A percentile compares a stretch with the other conserved stretches of the same genome.
phyloP scores from a whole-genome alignment of 2,329 filamentous ascomycete genomes.

The Leptosphaerulina australis region DNA sequence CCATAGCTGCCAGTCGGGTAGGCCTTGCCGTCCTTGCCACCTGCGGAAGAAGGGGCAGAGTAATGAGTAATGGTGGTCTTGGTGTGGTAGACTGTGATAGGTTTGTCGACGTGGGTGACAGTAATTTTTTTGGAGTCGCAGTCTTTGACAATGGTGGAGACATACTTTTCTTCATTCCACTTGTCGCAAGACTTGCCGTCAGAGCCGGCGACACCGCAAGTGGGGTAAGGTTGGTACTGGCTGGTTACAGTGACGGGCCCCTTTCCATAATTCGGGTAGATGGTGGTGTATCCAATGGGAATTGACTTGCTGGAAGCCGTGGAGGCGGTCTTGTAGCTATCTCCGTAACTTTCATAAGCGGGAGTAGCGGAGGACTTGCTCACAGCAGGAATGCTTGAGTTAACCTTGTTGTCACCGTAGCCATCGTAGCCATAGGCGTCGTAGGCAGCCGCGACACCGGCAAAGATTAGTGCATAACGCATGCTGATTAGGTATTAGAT shows the following conservation, averaged over 20 bases:
- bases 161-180: constrained; percentile 32
- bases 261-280: constrained; percentile 36
- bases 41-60: constrained; percentile 21
- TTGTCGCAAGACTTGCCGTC: constrained; percentile 24
- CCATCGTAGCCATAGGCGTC: constrained; percentile 26
- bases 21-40: constrained; percentile 10
- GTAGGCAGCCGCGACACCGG: constrained; percentile 31
- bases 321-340: constrained; percentile 12
- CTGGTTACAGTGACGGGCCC: constrained; percentile 38
- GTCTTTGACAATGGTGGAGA: constrained; percentile 39
- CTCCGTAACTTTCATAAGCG: constrained; percentile 13
- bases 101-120: constrained; percentile 36
- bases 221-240: constrained; percentile 42
- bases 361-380: constrained; percentile 5
- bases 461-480: constrained; percentile 37
- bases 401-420: constrained; percentile 10
- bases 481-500: constrained; percentile 23
- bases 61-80: constrained; percentile 36
- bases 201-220: constrained; percentile 25
- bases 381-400: constrained; percentile 16
- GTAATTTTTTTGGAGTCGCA: constrained; percentile 33
- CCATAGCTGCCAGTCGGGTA: constrained; percentile 15
- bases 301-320: constrained; percentile 17
- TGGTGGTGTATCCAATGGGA: constrained; percentile 36
- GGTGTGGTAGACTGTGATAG: constrained; percentile 37